Base-by-base conservation (phyloP, 2,329 filamentous ascomycete species). In the Cladosporium cucumerinum region DNA sequence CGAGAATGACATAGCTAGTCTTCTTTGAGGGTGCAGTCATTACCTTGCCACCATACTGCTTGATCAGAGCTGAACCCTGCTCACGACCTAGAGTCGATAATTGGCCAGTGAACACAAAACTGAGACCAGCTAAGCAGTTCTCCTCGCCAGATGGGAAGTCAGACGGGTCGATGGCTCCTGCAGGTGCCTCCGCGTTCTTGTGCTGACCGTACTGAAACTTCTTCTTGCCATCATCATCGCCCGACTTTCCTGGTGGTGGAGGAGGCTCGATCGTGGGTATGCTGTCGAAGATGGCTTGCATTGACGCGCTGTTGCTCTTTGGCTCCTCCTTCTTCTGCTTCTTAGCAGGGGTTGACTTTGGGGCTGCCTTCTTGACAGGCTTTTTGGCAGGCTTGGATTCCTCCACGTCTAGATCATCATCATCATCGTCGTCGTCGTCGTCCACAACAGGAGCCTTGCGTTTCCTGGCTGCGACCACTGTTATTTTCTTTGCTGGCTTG, bases 81-180 rank as follows among this genome's bases (percentile, higher is more conserved):
- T 96, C 93, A 66, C 95, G 88, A 52, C 90, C 88, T 64, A 98
- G 85, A 0, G 86, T 88, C 66, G 91, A 86, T 46, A 98, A 82
- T 26, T 97, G 84, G 26, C 95, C 95, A 0, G 96, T 99, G 72
- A 99, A 99, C 30, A 99, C 95, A 74, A 99, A 99, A 0, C 87
- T 90, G 63, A 98, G 82, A 0, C 96, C 95, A 63, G 89, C 88
- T 64, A 99, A 85, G 74, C 95, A 99, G 71, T 97, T 96, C 12
- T 95, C 91, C 61, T 88, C 88, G 8, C 95, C 95, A 23, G 86
- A 85, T 0, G 95, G 95, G 58, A 97, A 80, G 18, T 96, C 92
- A 32, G 82, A 86, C 11, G 84, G 80, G 12, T 87, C 87, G 25
- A 85, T 82, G 57, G 85, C 84, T 8, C 86, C 85, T 21, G 91